A percentile compares a stretch with the other conserved stretches of the same genome.
Conservation (phyloP, 2,329 filamentous ascomycete species). For the Cladosporium oxysporum region DNA sequence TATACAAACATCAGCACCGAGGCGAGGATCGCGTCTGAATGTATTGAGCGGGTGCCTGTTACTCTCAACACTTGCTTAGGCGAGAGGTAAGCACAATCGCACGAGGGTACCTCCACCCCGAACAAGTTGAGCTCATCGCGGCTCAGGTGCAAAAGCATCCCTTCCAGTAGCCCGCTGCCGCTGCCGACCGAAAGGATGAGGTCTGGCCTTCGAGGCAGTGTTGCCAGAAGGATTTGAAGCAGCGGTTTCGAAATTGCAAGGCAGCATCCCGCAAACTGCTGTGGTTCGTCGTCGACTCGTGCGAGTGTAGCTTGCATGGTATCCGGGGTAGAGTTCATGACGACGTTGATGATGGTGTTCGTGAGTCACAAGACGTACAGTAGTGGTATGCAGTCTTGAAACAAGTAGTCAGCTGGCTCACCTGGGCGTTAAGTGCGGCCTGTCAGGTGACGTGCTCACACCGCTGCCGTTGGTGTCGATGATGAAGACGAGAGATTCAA, state of each 20-base stretch:
- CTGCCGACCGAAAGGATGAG: constrained; percentile 46
- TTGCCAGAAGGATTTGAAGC: constrained; percentile 24
- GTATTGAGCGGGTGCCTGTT: constrained; percentile 47
- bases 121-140: constrained; percentile 37
- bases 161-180: constrained; percentile 55
- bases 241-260: constrained; percentile 29
- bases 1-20: constrained; percentile 56
- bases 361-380: constrained; percentile 24
- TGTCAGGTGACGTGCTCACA: constrained; percentile 8
- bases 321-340: constrained; percentile 17
- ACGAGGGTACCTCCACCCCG: constrained; percentile 52
- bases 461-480: neutral
- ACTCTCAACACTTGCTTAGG: constrained; percentile 46
- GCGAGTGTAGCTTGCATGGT: constrained; percentile 12
- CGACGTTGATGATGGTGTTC: neutral
- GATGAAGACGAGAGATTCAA: neutral
- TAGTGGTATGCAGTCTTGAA: constrained; percentile 16
- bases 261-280: constrained; percentile 31
- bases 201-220: constrained; percentile 25
- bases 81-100: constrained; percentile 49
- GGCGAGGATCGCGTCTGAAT: constrained; percentile 45
- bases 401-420: constrained; percentile 13
- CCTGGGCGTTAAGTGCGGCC: constrained; percentile 12
- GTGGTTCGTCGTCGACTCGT: constrained; percentile 24
- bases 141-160: constrained; percentile 40